Conservation (phyloP, 192 early-diverging fungal genomes). For the Linnemannia exigua region DNA sequence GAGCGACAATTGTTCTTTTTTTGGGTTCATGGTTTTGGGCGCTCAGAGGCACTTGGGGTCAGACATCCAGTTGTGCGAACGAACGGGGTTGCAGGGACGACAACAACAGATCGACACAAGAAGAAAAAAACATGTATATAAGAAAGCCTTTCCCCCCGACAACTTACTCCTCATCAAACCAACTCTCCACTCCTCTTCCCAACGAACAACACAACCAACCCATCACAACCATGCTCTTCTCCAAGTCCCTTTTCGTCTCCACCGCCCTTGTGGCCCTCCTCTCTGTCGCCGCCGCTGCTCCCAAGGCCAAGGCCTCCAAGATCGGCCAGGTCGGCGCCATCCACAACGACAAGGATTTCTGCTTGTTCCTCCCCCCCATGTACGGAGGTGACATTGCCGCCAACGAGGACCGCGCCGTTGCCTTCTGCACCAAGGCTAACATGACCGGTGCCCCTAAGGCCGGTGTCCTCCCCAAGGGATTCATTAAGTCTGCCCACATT, state of each 20-base stretch:
- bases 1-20: neutral
- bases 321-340: conserved; percentile 37
- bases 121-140: neutral
- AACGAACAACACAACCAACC: neutral
- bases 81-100: neutral
- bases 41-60: neutral
- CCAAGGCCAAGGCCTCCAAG: conserved; percentile 5
- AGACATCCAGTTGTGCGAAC: neutral
- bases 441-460: conserved; percentile 57
- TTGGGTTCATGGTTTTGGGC: conserved; percentile 1
- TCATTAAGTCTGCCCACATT: conserved; percentile 62
- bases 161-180: conserved; percentile 1
- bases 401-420: conserved; percentile 60
- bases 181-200: neutral
- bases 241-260: conserved; percentile 37
- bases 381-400: conserved; percentile 53
- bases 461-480: conserved; percentile 46
- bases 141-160: neutral
- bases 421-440: conserved; percentile 56
- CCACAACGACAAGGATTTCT: conserved; percentile 55
- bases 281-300: conserved; percentile 30
- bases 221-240: conserved; percentile 44
- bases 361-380: conserved; percentile 65
- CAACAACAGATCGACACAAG: neutral
- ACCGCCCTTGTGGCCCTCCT: conserved; percentile 28